These are phyloP conservation scores for Monotropa hypopitys DNA, from an alignment of 179 eudicot species.

Conservation along the genomic window DNA sequence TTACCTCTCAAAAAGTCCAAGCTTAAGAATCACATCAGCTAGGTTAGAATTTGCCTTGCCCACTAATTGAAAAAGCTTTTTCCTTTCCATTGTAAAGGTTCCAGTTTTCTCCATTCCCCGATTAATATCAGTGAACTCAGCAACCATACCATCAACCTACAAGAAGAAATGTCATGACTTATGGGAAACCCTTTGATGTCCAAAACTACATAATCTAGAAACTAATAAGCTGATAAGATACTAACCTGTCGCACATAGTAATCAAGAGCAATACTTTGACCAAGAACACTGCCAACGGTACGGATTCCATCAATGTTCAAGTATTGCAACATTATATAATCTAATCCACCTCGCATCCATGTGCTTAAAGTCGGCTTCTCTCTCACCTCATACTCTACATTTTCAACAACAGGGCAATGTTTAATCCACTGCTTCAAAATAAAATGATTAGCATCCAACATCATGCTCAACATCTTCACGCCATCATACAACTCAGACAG, in stretches of 20 bases:
- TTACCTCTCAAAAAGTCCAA: slow-evolving; percentile 95
- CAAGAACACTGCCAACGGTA: slow-evolving; percentile 94
- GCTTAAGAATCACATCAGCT: slow-evolving; percentile 94
- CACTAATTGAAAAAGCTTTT: slow-evolving; percentile 86
- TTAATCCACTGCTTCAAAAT: slow-evolving; percentile 4
- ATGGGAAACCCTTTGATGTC: slow-evolving; percentile 1
- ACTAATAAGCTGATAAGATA: slow-evolving; percentile 2
- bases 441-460: slow-evolving; percentile 4
- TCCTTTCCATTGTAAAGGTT: slow-evolving; percentile 79
- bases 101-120: slow-evolving; percentile 97
- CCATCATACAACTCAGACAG: background rate
- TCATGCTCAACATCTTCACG: background rate
- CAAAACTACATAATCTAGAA: background rate
- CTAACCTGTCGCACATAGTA: slow-evolving; percentile 88
- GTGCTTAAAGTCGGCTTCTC: slow-evolving; percentile 71
- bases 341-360: slow-evolving; percentile 95
- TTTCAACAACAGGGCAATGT: background rate
- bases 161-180: slow-evolving; percentile 1
- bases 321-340: slow-evolving; percentile 67
- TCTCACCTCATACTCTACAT: slow-evolving; percentile 73
- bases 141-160: slow-evolving; percentile 96
- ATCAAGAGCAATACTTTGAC: slow-evolving; percentile 97
- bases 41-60: slow-evolving; percentile 96
- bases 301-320: slow-evolving; percentile 86
- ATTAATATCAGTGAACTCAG: slow-evolving; percentile 87